These are phyloP conservation scores for Xylariaceae sp. DNA, from an alignment of 2,329 filamentous ascomycete genomes.

Conservation along the genomic window DNA sequence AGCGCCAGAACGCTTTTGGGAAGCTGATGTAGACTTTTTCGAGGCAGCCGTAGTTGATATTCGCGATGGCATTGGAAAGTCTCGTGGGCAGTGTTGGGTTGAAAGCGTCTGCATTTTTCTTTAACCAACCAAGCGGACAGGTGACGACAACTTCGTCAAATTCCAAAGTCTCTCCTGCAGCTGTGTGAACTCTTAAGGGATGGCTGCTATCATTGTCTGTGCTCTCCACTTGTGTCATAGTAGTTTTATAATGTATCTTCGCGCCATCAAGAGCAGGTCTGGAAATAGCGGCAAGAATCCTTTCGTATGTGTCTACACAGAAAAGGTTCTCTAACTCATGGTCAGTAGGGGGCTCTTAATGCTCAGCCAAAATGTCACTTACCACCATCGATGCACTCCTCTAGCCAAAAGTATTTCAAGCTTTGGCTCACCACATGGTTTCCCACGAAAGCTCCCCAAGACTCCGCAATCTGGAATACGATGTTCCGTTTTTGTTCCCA, in stretches of 20 bases:
- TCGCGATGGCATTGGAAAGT: constrained; percentile 57
- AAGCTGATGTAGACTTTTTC: constrained; percentile 74
- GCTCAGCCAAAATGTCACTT: constrained; percentile 14
- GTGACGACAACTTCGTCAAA: constrained; percentile 70
- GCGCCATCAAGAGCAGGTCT: constrained; percentile 53
- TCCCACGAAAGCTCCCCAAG: constrained; percentile 70
- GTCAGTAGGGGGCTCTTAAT: constrained; percentile 20
- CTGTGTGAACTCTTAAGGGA: constrained; percentile 41
- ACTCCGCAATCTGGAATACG: constrained; percentile 53
- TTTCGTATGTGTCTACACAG: constrained; percentile 55
- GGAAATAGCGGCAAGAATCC: constrained; percentile 55
- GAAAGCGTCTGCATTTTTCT: constrained; percentile 55
- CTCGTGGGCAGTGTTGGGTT: constrained; percentile 55
- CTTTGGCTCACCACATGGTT: constrained; percentile 62
- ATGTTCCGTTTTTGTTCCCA: constrained; percentile 39
- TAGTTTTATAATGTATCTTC: constrained; percentile 48
- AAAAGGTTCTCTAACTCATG: constrained; percentile 51
- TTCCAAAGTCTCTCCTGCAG: constrained; percentile 40
- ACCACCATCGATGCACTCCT: constrained; percentile 73
- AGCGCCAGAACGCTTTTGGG: constrained; percentile 68
- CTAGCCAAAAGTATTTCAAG: constrained; percentile 72
- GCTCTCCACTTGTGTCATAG: constrained; percentile 42
- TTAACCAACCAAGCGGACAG: constrained; percentile 64
- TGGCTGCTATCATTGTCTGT: constrained; percentile 28
- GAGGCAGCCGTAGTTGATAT: constrained; percentile 65